Base-by-base conservation (phyloP, 768 basidiomycete species). In the Tricholoma matsutake region DNA sequence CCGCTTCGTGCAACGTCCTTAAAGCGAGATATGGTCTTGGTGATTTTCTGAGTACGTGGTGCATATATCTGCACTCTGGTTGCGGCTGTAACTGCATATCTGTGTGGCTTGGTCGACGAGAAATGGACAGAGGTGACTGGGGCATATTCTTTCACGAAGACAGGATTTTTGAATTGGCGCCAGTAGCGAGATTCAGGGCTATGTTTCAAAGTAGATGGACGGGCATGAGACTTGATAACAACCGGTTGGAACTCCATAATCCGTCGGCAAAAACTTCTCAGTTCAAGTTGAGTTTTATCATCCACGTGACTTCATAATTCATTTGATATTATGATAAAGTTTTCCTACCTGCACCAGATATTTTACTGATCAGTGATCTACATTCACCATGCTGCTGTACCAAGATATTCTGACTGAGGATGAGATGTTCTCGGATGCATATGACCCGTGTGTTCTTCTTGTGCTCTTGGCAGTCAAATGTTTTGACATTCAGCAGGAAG, bases 131-230 rank as follows among this genome's bases (percentile, higher is more conserved):
- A 92, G 57, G 96, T 98, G 66, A 99, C 88, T 14, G 96, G 94
- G 0, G 94, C 94, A 71, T 96, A 96, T 78, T 98, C 94, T 76
- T 97, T 98, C 72, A 98, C 84, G 73, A 98, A 99, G 1, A 98
- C 91, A 3, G 93, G 93, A 61, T 91, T 82, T 65, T 87, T 92
- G 76, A 91, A 94, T 68, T 89, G 87, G 51, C 92, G 83, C 93
- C 93, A 95, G 73, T 91, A 86, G 64, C 89, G 79, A 2, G 91
- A 91, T 73, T 95, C 93, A 52, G 87, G 71, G 57, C 79, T 84
- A 65, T 87, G 89, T 66, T 83, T 88, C 7, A 83, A 75, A 31
- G 78, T 69, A 7, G 84, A 71, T n/a, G 75, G 76, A 18, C 78
- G 79, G 25, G 83, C 81, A 60, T 86, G 83, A 14, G 86, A 71